These are phyloP conservation scores for Pyricularia pennisetigena DNA, from an alignment of 2,329 filamentous ascomycete genomes.

Conservation along the genomic window DNA sequence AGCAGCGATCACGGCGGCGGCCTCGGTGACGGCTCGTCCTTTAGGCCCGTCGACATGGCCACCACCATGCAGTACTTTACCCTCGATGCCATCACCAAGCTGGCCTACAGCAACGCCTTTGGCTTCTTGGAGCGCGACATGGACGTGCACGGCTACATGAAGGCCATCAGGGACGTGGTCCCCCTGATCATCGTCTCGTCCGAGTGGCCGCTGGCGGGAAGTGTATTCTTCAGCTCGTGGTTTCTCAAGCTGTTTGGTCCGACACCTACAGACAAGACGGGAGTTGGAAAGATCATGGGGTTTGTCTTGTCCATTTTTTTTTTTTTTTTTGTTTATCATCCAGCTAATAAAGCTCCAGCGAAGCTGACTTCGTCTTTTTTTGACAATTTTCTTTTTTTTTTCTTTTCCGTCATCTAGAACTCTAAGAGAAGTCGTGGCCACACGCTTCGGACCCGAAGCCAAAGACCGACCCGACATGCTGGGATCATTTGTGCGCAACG, in stretches of 20 bases:
- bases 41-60: constrained; percentile 30
- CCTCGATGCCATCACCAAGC: constrained; percentile 37
- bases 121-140: constrained; percentile 30
- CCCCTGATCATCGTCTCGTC: constrained; percentile 27
- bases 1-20: background rate
- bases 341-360: background rate
- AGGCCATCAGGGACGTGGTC: constrained; percentile 25
- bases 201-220: constrained; percentile 24
- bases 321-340: too few relatives aligned
- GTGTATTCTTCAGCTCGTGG: constrained; percentile 10
- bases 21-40: too few relatives aligned
- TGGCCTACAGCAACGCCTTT: constrained; percentile 35
- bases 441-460: constrained; percentile 29
- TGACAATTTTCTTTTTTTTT: too few relatives aligned
- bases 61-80: constrained; percentile 35
- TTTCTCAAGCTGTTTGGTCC: constrained; percentile 26
- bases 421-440: constrained; percentile 28
- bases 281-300: constrained; percentile 17
- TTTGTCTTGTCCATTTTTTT: background rate
- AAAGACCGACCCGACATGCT: constrained; percentile 38
- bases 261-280: constrained; percentile 14
- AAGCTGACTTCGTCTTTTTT: background rate
- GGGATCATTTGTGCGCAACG: constrained; percentile 21
- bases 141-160: constrained; percentile 33
- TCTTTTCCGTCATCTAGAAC: constrained; percentile 14